phyloP scores from a whole-genome alignment of 2,329 filamentous ascomycete species.

The Colletotrichum brevisporum region DNA sequence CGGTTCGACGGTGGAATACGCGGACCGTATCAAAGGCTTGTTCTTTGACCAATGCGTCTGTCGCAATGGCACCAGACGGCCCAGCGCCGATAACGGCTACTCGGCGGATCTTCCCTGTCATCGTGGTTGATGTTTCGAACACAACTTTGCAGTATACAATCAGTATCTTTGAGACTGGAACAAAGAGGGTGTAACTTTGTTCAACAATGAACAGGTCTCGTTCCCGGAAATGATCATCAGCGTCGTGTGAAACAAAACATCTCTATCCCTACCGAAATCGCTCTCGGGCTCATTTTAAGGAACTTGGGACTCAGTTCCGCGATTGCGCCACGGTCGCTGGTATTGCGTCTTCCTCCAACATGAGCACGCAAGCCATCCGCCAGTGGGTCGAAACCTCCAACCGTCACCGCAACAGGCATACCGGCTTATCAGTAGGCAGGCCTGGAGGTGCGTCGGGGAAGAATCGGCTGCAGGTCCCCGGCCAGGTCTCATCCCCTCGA shows the following conservation, averaged over 20 bases:
- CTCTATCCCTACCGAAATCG: no score
- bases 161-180: no score
- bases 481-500: no score
- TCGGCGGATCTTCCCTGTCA: slow-evolving; percentile 34
- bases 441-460: neutral
- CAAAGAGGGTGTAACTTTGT: no score
- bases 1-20: slow-evolving; percentile 71
- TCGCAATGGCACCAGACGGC: slow-evolving; percentile 69
- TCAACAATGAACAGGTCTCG: no score
- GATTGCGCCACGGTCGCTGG: slow-evolving; percentile 24
- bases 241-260: neutral
- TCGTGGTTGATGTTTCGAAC: neutral
- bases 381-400: slow-evolving; percentile 18
- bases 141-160: neutral
- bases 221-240: neutral
- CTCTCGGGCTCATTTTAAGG: slow-evolving; percentile 3
- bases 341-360: slow-evolving; percentile 33
- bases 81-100: slow-evolving; percentile 72
- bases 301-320: neutral
- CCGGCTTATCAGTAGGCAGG: neutral
- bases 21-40: slow-evolving; percentile 67
- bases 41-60: slow-evolving; percentile 70
- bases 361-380: slow-evolving; percentile 31
- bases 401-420: slow-evolving; percentile 6
- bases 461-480: neutral